These are phyloP conservation scores for Obelidium mucronatum DNA, from an alignment of 192 early-diverging fungal species.

Conservation along the genomic window DNA sequence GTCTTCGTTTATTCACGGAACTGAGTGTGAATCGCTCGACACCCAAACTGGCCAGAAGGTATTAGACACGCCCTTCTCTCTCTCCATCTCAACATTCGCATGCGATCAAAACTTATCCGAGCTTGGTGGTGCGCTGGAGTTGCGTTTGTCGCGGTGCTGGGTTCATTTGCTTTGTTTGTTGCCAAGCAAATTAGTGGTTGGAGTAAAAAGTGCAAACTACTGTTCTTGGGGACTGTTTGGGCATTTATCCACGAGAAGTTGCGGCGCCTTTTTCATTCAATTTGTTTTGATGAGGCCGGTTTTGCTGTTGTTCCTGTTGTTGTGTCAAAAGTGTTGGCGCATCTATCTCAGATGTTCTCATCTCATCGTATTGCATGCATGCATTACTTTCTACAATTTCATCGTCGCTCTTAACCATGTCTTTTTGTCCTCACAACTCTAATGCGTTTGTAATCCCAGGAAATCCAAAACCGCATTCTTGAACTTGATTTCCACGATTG, in stretches of 20 bases:
- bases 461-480: constrained; percentile 79
- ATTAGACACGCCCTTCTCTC: constrained; percentile 20
- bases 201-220: neutral
- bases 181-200: neutral
- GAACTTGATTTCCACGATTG: constrained; percentile 84
- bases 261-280: too few species aligned
- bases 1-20: constrained; percentile 82
- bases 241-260: too few species aligned
- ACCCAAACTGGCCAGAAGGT: constrained; percentile 78
- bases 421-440: neutral
- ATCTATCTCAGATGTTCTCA: too few species aligned
- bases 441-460: too few species aligned
- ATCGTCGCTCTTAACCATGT: too few species aligned
- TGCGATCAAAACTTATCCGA: neutral
- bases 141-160: neutral
- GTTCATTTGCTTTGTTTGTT: neutral
- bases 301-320: too few species aligned
- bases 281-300: too few species aligned
- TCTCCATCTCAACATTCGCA: neutral
- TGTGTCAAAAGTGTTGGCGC: too few species aligned
- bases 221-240: too few species aligned
- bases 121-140: neutral
- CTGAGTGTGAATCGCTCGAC: constrained; percentile 76
- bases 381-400: neutral
- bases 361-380: too few species aligned